Conservation (phyloP, 345 rosid species). For the Arabidopsis thaliana region DNA sequence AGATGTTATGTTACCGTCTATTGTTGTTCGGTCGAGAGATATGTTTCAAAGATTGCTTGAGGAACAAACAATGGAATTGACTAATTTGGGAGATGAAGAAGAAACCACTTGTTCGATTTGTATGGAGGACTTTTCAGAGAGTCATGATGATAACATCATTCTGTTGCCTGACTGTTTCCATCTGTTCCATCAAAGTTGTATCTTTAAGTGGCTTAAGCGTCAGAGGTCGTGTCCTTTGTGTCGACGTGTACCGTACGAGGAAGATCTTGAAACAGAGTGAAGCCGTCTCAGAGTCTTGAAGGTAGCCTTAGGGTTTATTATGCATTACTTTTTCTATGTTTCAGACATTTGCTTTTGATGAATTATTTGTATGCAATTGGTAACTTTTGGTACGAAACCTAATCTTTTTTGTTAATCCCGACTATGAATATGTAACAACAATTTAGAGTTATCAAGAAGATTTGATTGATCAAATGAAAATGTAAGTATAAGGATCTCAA, state of each 20-base stretch:
- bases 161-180: constrained; percentile 20
- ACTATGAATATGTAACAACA: neutral
- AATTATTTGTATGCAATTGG: neutral
- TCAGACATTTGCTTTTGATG: neutral
- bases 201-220: constrained; percentile 16
- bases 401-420: neutral
- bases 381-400: neutral
- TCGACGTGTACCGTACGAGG: neutral
- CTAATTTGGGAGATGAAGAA: neutral
- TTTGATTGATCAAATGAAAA: neutral
- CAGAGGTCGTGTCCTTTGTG: constrained; percentile 20
- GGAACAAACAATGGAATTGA: neutral
- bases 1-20: neutral
- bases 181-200: constrained; percentile 34
- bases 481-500: constrained; percentile 1
- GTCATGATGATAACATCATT: neutral
- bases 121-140: neutral
- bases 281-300: neutral
- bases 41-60: constrained; percentile 15
- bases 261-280: neutral
- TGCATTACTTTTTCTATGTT: neutral
- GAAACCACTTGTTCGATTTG: constrained; percentile 9
- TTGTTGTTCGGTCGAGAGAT: neutral
- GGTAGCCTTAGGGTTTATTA: too few relatives aligned
- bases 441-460: neutral